Percentiles rank a stretch among this genome's conserved stretches.
phyloP scores from a whole-genome alignment of 2,329 filamentous ascomycete species.

The Claviceps capensis region DNA sequence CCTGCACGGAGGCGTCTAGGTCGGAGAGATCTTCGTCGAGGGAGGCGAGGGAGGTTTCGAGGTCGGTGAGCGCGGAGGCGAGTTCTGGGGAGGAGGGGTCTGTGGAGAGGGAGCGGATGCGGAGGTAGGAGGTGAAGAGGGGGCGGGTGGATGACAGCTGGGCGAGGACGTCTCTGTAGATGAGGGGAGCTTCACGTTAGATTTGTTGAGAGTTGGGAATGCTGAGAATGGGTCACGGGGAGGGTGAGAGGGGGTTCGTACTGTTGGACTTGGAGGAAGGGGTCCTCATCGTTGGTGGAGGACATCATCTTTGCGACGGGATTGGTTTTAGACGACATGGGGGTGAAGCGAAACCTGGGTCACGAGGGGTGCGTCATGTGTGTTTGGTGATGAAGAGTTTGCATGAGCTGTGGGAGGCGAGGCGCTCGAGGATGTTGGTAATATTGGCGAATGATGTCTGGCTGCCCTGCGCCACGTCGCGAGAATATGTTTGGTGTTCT shows the following conservation, averaged over 20 bases:
- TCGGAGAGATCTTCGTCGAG: constrained; percentile 78
- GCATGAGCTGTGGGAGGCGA: too few species aligned
- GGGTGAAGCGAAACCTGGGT: neutral
- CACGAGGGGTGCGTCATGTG: neutral
- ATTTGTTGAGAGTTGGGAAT: neutral
- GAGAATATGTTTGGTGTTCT: too few species aligned
- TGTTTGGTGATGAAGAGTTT: neutral
- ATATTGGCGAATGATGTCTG: too few species aligned
- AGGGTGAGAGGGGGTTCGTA: constrained; percentile 22
- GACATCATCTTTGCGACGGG: constrained; percentile 43
- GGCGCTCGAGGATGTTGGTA: too few species aligned
- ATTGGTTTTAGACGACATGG: neutral
- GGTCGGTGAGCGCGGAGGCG: constrained; percentile 58
- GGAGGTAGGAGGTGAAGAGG: constrained; percentile 87
- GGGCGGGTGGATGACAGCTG: constrained; percentile 71
- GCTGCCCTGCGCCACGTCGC: too few species aligned
- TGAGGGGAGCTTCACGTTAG: neutral
- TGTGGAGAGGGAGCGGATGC: constrained; percentile 77
- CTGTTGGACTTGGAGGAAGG: constrained; percentile 61
- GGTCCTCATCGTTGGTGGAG: constrained; percentile 53
- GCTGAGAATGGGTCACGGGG: neutral
- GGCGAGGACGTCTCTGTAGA: constrained; percentile 59
- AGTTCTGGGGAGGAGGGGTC: constrained; percentile 69
- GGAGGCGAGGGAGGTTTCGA: constrained; percentile 49
- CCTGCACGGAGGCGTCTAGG: constrained; percentile 73